Evolutionary conservation across 139 green algal species (phyloP), one percentile per base, ranked within the genome.

Genomic region (Coccomyxa sp.): DNA sequence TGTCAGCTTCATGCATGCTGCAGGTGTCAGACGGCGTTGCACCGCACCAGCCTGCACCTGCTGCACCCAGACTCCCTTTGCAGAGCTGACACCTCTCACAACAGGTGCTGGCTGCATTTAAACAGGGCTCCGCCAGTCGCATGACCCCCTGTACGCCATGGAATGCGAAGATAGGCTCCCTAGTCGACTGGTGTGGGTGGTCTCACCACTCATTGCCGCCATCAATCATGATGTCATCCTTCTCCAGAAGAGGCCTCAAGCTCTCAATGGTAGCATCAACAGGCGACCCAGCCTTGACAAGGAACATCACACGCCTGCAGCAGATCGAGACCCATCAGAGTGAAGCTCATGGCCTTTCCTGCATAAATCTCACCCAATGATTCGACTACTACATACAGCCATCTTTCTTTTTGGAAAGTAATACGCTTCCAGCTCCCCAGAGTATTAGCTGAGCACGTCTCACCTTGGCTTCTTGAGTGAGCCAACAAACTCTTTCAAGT

Each of bases 161-260:
- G n/a, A n/a, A n/a, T n/a, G n/a, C n/a, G n/a, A n/a, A n/a, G n/a
- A n/a, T n/a, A n/a, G n/a, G n/a, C n/a, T n/a, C n/a, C n/a, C n/a
- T n/a, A n/a, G n/a, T 18, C 50, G 27, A 22, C 4, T 10, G 50
- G 50, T 31, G 50, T 7, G 27, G 22, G 3, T 64, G 22, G 50
- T 35, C 90, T 44, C 82, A 94, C 94, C 94, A 98, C 80, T 98
- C 94, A 76, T 98, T 98, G 74, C 94, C 94, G 37, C 96, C 96
- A 78, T 99, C 96, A 64, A 99, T 97, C 85, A 99, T 99, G 81
- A 97, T 93, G 86, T 99, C 97, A 5, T 94, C 95, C 3, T 90
- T 80, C 88, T 99, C 97, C 86, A 99, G 85, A 84, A 92, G 89
- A 84, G 96, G 71, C 29, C 88, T 76, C 69, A 99, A 91, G 36